Evolutionary conservation across 2,329 filamentous ascomycete genomes (phyloP), one percentile per base, ranked within the genome.

Genomic region (Cytospora chrysosperma): DNA sequence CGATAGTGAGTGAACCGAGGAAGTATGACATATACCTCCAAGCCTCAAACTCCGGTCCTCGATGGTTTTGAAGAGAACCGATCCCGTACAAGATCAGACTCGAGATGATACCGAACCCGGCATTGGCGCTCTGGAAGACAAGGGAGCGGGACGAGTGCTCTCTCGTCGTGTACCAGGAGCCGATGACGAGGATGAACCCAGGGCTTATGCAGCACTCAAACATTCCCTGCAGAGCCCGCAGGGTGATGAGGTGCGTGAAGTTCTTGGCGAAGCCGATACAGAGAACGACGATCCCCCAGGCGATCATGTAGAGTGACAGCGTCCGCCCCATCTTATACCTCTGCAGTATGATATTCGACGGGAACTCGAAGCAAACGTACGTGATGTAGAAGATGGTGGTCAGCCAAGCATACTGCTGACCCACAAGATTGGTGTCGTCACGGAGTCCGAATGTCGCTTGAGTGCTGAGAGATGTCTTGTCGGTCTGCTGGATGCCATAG

Each of bases 401-500:
- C 27, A 73, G 70, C 67, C 67, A 69, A 4, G 56, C 56, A 26
- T 68, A 71, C 56, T 74, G 64, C 27, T 71, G 68, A 1, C 72
- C 72, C 1, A 67, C 62, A 4, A 74, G 66, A 5, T 63, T 49
- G 2, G 70, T 69, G 32, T 69, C 76, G 37, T 72, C 68, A 43
- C 71, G 64, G 4, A 78, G 69, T 7, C 76, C 76, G 54, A 78
- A 77, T 0, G 72, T 76, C 19, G 76, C 76, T 56, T 78, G 76
- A 0, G 71, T 75, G 24, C 75, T 71, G 19, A 78, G 70, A 0
- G 76, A 75, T 1, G 77, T 81, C 68, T 81, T 81, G 69, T 81
- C 79, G 0, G 75, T 76, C 67, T 81, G 79, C 65, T 82, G 80
- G 56, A 81, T 78, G 40, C 80, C 80, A 63, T 81, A 81, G 67